Conservation (phyloP, 1,284 basidiomycete genomes). For the Papiliotrema laurentii region DNA sequence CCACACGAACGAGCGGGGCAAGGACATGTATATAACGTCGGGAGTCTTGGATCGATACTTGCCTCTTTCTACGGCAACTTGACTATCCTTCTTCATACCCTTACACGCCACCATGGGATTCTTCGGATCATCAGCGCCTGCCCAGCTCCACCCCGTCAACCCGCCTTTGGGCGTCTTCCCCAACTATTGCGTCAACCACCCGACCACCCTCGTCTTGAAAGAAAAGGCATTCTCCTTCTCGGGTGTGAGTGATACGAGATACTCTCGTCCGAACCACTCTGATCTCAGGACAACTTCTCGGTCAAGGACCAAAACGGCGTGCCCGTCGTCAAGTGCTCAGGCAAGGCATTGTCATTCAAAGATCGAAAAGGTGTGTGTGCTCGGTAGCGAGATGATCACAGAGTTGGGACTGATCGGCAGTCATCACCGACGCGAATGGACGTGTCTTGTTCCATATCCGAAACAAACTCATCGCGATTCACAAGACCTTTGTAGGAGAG, state of each 20-base stretch:
- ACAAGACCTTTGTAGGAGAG: slow-evolving; percentile 32
- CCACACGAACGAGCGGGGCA: too few relatives aligned
- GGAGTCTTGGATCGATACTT: too few relatives aligned
- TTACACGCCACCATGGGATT: slow-evolving; percentile 32
- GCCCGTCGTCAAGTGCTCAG: slow-evolving; percentile 32
- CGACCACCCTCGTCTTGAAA: slow-evolving; percentile 39
- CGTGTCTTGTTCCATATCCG: slow-evolving; percentile 33
- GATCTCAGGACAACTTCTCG: slow-evolving; percentile 33
- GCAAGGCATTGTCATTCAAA: slow-evolving; percentile 32
- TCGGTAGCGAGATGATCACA: background rate
- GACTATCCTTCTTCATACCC: too few relatives aligned
- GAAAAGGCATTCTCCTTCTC: slow-evolving; percentile 41
- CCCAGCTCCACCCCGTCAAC: slow-evolving; percentile 27
- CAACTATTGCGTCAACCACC: slow-evolving; percentile 23
- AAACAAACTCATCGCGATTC: slow-evolving; percentile 34
- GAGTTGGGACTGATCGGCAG: slow-evolving; percentile 12
- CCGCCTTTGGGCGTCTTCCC: slow-evolving; percentile 38
- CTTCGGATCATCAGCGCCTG: slow-evolving; percentile 23
- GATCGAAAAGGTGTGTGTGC: slow-evolving; percentile 37
- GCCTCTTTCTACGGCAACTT: too few relatives aligned
- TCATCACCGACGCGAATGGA: slow-evolving; percentile 37
- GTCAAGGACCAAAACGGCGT: slow-evolving; percentile 38
- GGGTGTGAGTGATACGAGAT: slow-evolving; percentile 29
- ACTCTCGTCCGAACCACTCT: too few relatives aligned
- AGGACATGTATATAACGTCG: too few relatives aligned